Conservation (phyloP, 441 rosid genomes). For the Gossypium davidsonii region DNA sequence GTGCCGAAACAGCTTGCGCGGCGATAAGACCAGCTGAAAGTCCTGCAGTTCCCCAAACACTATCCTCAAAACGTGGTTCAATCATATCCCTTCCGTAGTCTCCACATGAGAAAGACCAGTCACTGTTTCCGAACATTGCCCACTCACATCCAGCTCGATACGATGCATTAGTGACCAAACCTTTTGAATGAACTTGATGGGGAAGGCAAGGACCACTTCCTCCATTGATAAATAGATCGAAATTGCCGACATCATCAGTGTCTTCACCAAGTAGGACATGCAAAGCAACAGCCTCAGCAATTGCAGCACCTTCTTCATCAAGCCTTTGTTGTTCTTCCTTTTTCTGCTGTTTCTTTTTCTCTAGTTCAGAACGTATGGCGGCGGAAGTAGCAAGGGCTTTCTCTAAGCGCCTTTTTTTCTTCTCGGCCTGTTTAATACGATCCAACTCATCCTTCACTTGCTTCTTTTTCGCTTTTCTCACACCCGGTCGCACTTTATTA, state of each 20-base stretch:
- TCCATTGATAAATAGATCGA: slow-evolving; percentile 43
- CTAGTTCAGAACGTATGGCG: slow-evolving; percentile 84
- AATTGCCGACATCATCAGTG: slow-evolving; percentile 53
- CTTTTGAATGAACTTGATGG: slow-evolving; percentile 30
- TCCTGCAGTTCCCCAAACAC: slow-evolving; percentile 44
- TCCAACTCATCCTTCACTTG: slow-evolving; percentile 86
- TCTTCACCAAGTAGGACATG: slow-evolving; percentile 86
- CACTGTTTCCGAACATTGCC: slow-evolving; percentile 37
- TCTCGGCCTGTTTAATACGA: slow-evolving; percentile 91
- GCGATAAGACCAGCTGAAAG: slow-evolving; percentile 64
- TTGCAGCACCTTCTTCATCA: slow-evolving; percentile 99
- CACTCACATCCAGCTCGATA: slow-evolving; percentile 38
- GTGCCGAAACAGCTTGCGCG: slow-evolving; percentile 82
- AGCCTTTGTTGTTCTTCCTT: slow-evolving; percentile 92
- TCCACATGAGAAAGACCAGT: slow-evolving; percentile 49
- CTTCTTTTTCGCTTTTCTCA: slow-evolving; percentile 78
- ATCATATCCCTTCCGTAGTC: slow-evolving; percentile 36
- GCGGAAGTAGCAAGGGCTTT: slow-evolving; percentile 98
- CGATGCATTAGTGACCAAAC: slow-evolving; percentile 48
- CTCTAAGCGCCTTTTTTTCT: slow-evolving; percentile 90
- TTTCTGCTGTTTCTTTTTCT: slow-evolving; percentile 82
- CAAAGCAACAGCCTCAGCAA: slow-evolving; percentile 97
- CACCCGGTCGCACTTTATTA: slow-evolving; percentile 64
- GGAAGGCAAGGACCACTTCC: slow-evolving; percentile 31
- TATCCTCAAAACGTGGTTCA: slow-evolving; percentile 25